Conservation (phyloP, 2,329 filamentous ascomycete genomes). For the Davidsoniella virescens region DNA sequence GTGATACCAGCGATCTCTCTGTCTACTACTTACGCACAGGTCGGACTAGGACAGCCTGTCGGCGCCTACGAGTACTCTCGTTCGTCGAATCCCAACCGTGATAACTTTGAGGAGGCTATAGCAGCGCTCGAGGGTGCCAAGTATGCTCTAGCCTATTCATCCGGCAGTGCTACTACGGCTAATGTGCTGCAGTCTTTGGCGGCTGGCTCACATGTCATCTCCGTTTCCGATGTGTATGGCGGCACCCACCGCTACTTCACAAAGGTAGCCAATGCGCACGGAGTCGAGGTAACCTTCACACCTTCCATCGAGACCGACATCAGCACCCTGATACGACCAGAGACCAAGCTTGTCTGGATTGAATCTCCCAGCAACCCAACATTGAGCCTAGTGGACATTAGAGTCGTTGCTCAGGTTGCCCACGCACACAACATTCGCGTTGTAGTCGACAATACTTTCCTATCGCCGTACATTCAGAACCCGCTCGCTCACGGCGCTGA, state of each 20-base stretch:
- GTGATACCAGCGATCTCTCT: conserved; percentile 95
- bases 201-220: conserved; percentile 82
- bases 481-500: conserved; percentile 89
- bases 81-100: conserved; percentile 84
- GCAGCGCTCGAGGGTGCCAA: conserved; percentile 85
- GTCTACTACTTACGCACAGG: conserved; percentile 92
- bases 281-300: conserved; percentile 87
- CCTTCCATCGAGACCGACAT: conserved; percentile 84
- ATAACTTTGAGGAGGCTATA: conserved; percentile 84
- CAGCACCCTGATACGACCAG: conserved; percentile 62
- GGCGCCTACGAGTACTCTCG: conserved; percentile 87
- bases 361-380: conserved; percentile 93
- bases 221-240: conserved; percentile 93
- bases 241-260: conserved; percentile 98
- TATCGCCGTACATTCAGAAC: conserved; percentile 93
- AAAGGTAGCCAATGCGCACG: conserved; percentile 86
- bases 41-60: conserved; percentile 68
- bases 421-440: conserved; percentile 82
- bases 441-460: conserved; percentile 98
- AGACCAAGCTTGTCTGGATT: conserved; percentile 95
- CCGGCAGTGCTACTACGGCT: conserved; percentile 84
- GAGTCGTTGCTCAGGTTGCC: conserved; percentile 64
- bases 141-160: conserved; percentile 86
- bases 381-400: conserved; percentile 80
- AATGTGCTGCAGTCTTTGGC: conserved; percentile 86